These are phyloP conservation scores for Chrysanthemum seticuspe DNA, from an alignment of 129 eudicot species.

Conservation along the genomic window DNA sequence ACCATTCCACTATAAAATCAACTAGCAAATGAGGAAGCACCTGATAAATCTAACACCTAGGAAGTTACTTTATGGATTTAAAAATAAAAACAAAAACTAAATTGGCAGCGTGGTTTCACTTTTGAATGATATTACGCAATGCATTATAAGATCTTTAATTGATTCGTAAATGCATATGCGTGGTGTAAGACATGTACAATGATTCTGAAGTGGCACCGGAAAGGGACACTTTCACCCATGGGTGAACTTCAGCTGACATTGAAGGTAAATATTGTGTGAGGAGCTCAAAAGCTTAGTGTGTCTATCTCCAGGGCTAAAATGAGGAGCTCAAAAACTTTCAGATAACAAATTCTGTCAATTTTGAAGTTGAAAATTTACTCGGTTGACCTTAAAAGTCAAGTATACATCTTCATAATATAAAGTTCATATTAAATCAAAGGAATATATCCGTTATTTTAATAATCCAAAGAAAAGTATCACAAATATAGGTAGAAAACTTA, in stretches of 20 bases:
- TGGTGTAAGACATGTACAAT: conserved; percentile 2
- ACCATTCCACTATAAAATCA: no score
- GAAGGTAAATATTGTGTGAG: background rate
- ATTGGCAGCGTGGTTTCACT: no score
- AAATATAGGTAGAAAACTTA: conserved; percentile 33
- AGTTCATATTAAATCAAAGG: background rate
- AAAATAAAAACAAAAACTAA: no score
- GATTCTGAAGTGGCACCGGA: background rate
- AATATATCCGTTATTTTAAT: conserved; percentile 8
- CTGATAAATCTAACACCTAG: no score
- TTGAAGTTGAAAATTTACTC: background rate
- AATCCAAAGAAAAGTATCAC: background rate
- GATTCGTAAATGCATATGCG: background rate
- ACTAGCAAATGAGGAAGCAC: no score
- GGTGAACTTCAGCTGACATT: background rate
- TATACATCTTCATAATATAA: background rate
- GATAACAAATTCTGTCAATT: background rate
- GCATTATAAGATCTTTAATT: background rate
- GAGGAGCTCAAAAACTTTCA: no score
- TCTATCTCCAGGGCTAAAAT: background rate
- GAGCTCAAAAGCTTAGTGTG: background rate
- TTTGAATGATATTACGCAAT: background rate
- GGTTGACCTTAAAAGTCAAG: background rate
- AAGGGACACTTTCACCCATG: background rate
- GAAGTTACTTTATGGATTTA: no score